phyloP scores from a whole-genome alignment of 75 land plant species.

The Selaginella tamariscina region DNA sequence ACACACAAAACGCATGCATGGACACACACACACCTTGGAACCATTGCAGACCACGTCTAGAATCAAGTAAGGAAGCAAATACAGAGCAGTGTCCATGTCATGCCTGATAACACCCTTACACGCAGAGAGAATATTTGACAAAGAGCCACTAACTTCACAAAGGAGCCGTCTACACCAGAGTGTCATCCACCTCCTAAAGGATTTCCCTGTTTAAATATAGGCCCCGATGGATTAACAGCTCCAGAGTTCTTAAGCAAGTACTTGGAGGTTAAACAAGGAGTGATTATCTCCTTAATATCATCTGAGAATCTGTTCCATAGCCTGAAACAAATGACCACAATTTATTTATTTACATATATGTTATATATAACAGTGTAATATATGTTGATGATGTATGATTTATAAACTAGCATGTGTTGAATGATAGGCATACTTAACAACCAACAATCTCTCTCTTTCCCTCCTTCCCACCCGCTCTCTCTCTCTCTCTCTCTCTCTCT shows the following conservation, averaged over 20 bases:
- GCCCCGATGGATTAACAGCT: constrained; percentile 41
- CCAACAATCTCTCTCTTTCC: too few species aligned
- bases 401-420: too few species aligned
- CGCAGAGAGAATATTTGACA: constrained; percentile 73
- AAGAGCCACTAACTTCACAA: constrained; percentile 62
- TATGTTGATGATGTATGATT: too few species aligned
- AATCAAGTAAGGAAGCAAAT: constrained; percentile 87
- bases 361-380: too few species aligned
- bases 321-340: too few species aligned
- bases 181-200: constrained; percentile 89
- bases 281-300: constrained; percentile 90
- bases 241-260: constrained; percentile 62
- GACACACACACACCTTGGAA: too few species aligned
- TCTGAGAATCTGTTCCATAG: constrained; percentile 89
- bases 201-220: constrained; percentile 72
- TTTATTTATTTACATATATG: too few species aligned
- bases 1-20: too few species aligned
- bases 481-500: too few species aligned
- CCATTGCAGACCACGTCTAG: constrained; percentile 94
- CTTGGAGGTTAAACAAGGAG: constrained; percentile 94
- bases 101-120: constrained; percentile 90
- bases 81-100: constrained; percentile 92
- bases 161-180: constrained; percentile 74
- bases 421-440: too few species aligned
- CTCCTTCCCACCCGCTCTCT: too few species aligned